Evolutionary conservation across 768 basidiomycete species (phyloP), one percentile per base, ranked within the genome.

Genomic region (Russula griseocarnosa): DNA sequence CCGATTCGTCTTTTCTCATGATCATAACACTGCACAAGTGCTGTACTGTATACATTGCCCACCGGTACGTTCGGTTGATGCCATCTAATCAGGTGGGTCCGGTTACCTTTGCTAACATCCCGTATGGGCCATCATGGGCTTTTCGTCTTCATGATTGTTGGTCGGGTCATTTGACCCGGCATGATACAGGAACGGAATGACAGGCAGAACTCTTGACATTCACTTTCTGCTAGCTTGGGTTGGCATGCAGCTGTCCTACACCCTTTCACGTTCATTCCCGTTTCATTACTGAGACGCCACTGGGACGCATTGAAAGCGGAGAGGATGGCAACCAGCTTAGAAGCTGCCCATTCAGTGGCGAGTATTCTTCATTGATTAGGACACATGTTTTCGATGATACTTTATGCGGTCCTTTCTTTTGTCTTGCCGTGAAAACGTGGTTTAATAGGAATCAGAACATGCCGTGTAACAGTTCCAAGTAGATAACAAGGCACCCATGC

Each of bases 221-320:
- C 38, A 42, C 34, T 36, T 36, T 47, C 53, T 32, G 18, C 60
- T 46, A 49, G 22, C 57, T 62, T 22, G 3, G 49, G 61, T 52
- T 44, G 62, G 24, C 62, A 58, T 49, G 62, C 40, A 26, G 49
- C 22, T 18, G 47, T 26, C 28, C 62, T n/a, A 24, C 10, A 5
- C 42, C 9, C 14, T 24, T 62, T 28, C 22, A 22, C 14, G n/a
- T 58, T 63, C 57, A 63, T 63, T 47, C 56, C 62, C 57, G 55
- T 14, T 58, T 63, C 57, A 63, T 63, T 47, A 57, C 62, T 51
- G 55, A 5, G 28, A 36, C 22, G 49, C 32, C 20, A 55, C 32
- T 62, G 22, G 44, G 32, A 61, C 46, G 46, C 62, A 34, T 26
- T 52, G 26, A 28, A 36, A 26, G 44, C 8, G 32, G 30, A 22